Percentiles rank a stretch among this genome's conserved stretches.
These are phyloP conservation scores for Neurospora sp. DNA, from an alignment of 2,329 filamentous ascomycete genomes.

Conservation along the genomic window DNA sequence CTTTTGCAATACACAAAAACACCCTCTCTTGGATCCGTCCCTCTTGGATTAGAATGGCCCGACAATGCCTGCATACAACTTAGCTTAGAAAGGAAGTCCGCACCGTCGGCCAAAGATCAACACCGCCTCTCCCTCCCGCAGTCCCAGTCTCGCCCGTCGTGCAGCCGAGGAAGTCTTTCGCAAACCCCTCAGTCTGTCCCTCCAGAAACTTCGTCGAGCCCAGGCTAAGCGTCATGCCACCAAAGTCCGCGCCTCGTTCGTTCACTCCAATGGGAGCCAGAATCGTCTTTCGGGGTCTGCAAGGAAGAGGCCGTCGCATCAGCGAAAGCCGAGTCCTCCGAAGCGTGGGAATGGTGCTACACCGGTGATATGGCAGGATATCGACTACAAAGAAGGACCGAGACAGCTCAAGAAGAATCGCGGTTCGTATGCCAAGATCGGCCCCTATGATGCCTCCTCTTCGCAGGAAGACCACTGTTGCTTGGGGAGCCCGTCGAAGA, in stretches of 20 bases:
- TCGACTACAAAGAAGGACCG: not conserved
- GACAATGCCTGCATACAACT: constrained; percentile 34
- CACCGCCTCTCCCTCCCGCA: constrained; percentile 14
- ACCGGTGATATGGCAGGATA: constrained; percentile 1
- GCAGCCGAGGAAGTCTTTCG: constrained; percentile 24
- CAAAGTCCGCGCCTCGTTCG: constrained; percentile 25
- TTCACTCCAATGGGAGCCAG: constrained; percentile 12
- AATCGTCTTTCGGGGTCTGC: constrained; percentile 2
- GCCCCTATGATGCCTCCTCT: not conserved
- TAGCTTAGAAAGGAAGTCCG: constrained; percentile 34
- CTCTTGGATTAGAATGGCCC: constrained; percentile 24
- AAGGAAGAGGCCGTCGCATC: constrained; percentile 4
- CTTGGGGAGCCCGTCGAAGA: constrained; percentile 7
- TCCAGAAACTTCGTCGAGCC: constrained; percentile 23
- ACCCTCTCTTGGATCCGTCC: constrained; percentile 21
- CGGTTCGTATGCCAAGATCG: not conserved
- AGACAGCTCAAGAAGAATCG: not conserved
- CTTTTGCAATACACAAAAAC: constrained; percentile 4
- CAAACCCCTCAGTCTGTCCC: constrained; percentile 22
- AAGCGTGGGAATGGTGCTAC: not conserved
- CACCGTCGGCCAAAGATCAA: constrained; percentile 27
- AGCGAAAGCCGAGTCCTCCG: not conserved
- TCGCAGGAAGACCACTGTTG: constrained; percentile 7
- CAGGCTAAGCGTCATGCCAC: constrained; percentile 25
- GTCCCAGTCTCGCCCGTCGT: constrained; percentile 17